A percentile compares a stretch with the other conserved stretches of the same genome.
These are phyloP conservation scores for Plenodomus biglobosus DNA, from an alignment of 2,329 filamentous ascomycete species.

Conservation along the genomic window DNA sequence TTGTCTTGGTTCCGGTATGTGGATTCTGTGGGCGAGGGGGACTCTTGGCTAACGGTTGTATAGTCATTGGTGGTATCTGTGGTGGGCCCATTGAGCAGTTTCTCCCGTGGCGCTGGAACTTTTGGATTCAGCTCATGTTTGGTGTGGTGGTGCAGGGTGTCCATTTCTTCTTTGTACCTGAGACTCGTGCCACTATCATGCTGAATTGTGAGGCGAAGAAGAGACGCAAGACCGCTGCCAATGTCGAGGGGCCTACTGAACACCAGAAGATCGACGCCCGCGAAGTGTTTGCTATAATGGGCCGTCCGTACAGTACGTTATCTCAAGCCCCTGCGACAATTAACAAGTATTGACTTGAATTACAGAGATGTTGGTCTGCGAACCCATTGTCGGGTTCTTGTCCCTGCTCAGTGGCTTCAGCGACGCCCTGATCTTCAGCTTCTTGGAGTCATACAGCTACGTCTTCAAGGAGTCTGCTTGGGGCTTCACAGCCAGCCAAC, in stretches of 20 bases:
- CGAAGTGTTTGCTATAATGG: constrained; percentile 55
- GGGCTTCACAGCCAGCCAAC: constrained; percentile 59
- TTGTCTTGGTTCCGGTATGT: constrained; percentile 66
- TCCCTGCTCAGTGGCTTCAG: constrained; percentile 73
- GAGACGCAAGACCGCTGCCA: constrained; percentile 59
- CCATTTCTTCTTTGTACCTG: constrained; percentile 70
- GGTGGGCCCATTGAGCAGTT: constrained; percentile 71
- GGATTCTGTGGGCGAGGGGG: neutral
- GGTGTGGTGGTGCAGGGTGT: constrained; percentile 67
- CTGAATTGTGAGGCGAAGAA: constrained; percentile 77
- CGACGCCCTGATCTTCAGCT: constrained; percentile 77
- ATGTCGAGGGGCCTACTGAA: constrained; percentile 72
- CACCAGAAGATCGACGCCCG: constrained; percentile 19
- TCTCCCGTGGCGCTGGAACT: constrained; percentile 72
- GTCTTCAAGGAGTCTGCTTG: constrained; percentile 64
- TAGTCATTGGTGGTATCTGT: constrained; percentile 75
- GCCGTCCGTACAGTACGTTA: constrained; percentile 60
- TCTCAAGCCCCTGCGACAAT: neutral
- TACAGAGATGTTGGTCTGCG: constrained; percentile 65
- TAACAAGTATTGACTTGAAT: neutral
- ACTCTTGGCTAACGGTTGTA: constrained; percentile 55
- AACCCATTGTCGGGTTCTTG: constrained; percentile 71
- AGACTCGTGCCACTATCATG: constrained; percentile 74
- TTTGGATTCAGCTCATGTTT: constrained; percentile 84
- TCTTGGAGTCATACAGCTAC: constrained; percentile 69